phyloP scores from a whole-genome alignment of 2,329 filamentous ascomycete species.

The Sphaerulina vaccinii region DNA sequence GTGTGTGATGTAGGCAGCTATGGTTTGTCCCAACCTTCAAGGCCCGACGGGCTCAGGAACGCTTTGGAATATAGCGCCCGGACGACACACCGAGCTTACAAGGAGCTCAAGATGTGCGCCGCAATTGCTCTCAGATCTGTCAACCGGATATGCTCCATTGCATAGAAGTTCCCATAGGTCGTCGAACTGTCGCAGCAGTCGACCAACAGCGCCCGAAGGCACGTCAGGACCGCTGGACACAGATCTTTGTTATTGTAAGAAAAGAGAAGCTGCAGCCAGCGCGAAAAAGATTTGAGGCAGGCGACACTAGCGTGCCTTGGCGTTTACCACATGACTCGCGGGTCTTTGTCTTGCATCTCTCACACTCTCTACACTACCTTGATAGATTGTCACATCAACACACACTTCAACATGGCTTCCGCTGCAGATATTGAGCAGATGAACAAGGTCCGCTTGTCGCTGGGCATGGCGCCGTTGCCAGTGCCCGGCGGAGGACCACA shows the following conservation, averaged over 20 bases:
- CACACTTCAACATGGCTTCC: slow-evolving; percentile 26
- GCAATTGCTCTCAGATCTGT: slow-evolving; percentile 84
- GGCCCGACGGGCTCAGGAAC: slow-evolving; percentile 84
- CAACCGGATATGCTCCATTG: slow-evolving; percentile 85
- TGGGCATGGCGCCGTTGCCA: slow-evolving; percentile 86
- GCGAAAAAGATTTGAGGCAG: slow-evolving; percentile 13
- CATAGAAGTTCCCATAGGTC: slow-evolving; percentile 71
- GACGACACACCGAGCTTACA: slow-evolving; percentile 65
- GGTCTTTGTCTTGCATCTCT: too few relatives aligned
- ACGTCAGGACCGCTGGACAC: slow-evolving; percentile 77
- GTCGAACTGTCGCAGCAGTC: slow-evolving; percentile 84
- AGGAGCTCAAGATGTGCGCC: slow-evolving; percentile 50
- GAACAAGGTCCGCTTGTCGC: slow-evolving; percentile 83
- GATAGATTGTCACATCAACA: too few relatives aligned
- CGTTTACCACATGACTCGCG: not conserved
- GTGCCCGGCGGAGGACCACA: slow-evolving; percentile 68
- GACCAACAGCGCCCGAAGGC: slow-evolving; percentile 60
- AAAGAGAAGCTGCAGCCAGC: slow-evolving; percentile 35
- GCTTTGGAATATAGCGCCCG: slow-evolving; percentile 84
- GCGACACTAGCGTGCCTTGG: not conserved
- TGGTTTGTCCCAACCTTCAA: slow-evolving; percentile 91
- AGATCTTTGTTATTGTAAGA: slow-evolving; percentile 64
- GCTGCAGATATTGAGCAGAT: slow-evolving; percentile 81
- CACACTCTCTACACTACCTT: too few relatives aligned
- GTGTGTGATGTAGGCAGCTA: slow-evolving; percentile 53